phyloP scores from a whole-genome alignment of 2,329 filamentous ascomycete species.

The Sporothrix dimorphospora region DNA sequence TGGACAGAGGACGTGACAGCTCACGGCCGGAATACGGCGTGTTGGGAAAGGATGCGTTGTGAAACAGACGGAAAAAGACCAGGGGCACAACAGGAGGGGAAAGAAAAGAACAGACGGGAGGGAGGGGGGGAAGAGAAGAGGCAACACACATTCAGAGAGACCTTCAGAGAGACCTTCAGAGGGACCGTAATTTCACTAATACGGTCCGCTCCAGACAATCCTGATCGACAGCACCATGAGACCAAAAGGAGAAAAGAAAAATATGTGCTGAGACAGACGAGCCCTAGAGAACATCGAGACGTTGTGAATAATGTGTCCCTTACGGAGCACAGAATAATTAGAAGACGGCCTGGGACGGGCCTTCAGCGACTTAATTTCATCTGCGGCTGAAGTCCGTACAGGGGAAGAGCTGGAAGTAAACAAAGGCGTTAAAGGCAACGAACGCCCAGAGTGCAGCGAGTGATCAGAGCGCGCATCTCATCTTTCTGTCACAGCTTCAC shows the following conservation, averaged over 20 bases:
- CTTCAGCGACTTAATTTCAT: neutral
- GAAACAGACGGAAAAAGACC: constrained; percentile 3
- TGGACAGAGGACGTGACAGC: neutral
- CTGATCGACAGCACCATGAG: constrained; percentile 12
- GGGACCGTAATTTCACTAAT: constrained; percentile 7
- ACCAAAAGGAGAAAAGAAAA: neutral
- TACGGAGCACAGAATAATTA: neutral
- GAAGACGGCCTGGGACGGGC: neutral
- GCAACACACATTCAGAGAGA: neutral
- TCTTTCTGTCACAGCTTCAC: neutral
- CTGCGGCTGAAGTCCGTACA: constrained; percentile 8
- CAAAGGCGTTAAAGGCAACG: neutral
- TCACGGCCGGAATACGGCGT: neutral
- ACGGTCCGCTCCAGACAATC: constrained; percentile 13
- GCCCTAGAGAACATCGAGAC: neutral
- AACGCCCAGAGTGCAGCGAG: neutral
- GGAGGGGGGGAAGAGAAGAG: neutral
- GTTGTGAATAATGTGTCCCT: neutral
- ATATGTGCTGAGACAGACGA: neutral
- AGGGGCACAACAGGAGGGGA: neutral
- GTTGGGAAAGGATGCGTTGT: neutral
- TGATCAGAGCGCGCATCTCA: no score
- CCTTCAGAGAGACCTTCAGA: no score
- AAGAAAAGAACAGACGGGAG: neutral
- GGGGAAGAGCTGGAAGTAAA: neutral